A percentile compares a stretch with the other conserved stretches of the same genome.
Evolutionary conservation across 257 asterid genomes (phyloP).

Genomic region (Solanum acaule): DNA sequence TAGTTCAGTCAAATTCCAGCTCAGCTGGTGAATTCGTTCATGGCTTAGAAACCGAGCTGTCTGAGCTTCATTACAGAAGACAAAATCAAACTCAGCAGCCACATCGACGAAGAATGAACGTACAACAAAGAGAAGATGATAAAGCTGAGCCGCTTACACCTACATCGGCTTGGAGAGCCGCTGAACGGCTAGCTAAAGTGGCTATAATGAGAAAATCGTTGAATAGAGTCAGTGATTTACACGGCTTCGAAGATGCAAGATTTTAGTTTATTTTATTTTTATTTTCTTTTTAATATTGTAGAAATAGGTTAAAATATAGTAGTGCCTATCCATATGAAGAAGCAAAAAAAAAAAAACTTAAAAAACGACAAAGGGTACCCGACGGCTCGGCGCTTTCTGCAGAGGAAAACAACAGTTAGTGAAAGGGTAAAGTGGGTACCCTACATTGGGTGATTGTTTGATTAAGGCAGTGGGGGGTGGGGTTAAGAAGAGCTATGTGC

Average conservation of each 20-base stretch:
- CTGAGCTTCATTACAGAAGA: conserved; percentile 41
- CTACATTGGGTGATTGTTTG: conserved; percentile 37
- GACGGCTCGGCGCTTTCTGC: conserved; percentile 48
- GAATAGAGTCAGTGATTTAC: conserved; percentile 94
- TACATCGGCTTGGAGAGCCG: conserved; percentile 99
- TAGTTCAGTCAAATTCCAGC: conserved; percentile 54
- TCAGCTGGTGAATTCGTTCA: conserved; percentile 61
- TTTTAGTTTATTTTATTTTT: conserved; percentile 29
- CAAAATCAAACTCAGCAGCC: conserved; percentile 12
- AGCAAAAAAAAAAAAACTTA: background rate
- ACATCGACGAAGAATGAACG: conserved; percentile 18
- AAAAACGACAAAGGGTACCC: conserved; percentile 11
- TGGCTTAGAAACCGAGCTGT: conserved; percentile 72
- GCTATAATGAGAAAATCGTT: conserved; percentile 89
- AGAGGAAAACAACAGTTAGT: conserved; percentile 1
- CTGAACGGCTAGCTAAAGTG: conserved; percentile 96
- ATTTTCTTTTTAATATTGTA: background rate
- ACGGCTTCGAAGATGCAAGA: conserved; percentile 97
- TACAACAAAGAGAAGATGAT: conserved; percentile 25
- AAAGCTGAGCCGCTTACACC: conserved; percentile 89
- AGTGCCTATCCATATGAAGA: conserved; percentile 17
- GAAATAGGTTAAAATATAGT: background rate
- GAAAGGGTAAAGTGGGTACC: conserved; percentile 11
- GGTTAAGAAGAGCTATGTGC: conserved; percentile 4
- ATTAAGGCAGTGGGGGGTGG: too few relatives aligned